A percentile compares a stretch with the other conserved stretches of the same genome.
Evolutionary conservation across 495 filamentous ascomycete species (phyloP).

Genomic region (Trichocladium antarcticum): DNA sequence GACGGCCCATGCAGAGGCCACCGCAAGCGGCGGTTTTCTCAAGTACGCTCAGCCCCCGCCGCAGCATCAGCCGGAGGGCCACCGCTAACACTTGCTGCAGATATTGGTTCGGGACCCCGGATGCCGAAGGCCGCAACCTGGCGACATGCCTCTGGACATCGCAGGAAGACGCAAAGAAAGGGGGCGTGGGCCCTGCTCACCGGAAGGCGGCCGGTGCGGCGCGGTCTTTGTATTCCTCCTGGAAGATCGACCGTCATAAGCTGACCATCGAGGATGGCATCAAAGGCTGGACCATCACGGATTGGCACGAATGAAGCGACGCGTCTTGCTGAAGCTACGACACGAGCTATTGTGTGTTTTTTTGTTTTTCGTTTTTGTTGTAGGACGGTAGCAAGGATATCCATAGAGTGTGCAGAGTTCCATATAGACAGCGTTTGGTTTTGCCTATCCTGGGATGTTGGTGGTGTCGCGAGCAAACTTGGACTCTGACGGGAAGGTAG

Average conservation of each 20-base stretch:
- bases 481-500: not conserved
- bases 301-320: slow-evolving; percentile 37
- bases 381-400: slow-evolving; percentile 6
- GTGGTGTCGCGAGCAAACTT: no score
- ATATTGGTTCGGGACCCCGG: slow-evolving; percentile 70
- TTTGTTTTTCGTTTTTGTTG: not conserved
- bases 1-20: slow-evolving; percentile 66
- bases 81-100: slow-evolving; percentile 24
- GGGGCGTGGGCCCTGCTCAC: slow-evolving; percentile 50
- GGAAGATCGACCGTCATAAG: slow-evolving; percentile 53
- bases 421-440: not conserved
- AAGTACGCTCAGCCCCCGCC: slow-evolving; percentile 40
- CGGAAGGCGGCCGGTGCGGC: slow-evolving; percentile 42
- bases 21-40: slow-evolving; percentile 65
- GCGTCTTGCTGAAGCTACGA: not conserved
- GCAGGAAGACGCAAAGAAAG: slow-evolving; percentile 55
- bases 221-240: slow-evolving; percentile 43
- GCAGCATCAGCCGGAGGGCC: not conserved
- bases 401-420: slow-evolving; percentile 1
- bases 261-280: slow-evolving; percentile 48
- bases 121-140: slow-evolving; percentile 53
- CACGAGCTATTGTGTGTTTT: no score
- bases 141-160: slow-evolving; percentile 71
- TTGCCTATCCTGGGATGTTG: not conserved
- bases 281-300: slow-evolving; percentile 45